phyloP scores from a whole-genome alignment of 305 asterid genomes.

The Plantago rigida region DNA sequence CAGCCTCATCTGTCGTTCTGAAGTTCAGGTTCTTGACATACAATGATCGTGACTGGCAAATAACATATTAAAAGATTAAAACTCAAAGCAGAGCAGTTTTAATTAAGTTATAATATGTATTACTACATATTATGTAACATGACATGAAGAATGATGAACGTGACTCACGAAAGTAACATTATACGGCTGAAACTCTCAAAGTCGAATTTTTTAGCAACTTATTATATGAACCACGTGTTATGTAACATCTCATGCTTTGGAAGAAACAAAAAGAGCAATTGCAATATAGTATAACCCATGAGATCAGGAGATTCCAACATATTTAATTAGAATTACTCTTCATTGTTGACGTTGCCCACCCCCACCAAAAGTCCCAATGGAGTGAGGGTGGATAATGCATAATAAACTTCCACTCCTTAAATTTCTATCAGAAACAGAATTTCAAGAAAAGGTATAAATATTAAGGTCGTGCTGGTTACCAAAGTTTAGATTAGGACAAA shows the following conservation, averaged over 20 bases:
- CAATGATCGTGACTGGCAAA: slow-evolving; percentile 71
- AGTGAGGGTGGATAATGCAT: background rate
- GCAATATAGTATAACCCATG: background rate
- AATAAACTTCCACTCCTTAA: background rate
- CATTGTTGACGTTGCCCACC: background rate
- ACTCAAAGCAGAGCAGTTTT: background rate
- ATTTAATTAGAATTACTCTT: background rate
- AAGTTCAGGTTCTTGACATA: slow-evolving; percentile 87
- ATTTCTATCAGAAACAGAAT: no score
- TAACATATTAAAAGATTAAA: slow-evolving; percentile 19
- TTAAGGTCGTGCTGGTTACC: no score
- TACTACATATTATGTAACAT: no score
- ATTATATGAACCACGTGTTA: slow-evolving; percentile 2
- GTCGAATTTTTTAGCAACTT: slow-evolving; percentile 1
- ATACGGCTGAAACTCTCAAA: slow-evolving; percentile 13
- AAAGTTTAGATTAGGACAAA: no score
- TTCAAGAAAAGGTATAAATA: no score
- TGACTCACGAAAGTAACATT: slow-evolving; percentile 42
- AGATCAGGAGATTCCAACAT: background rate
- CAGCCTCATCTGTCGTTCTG: slow-evolving; percentile 65
- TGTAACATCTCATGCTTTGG: slow-evolving; percentile 1
- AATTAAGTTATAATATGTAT: slow-evolving; percentile 11
- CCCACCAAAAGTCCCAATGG: background rate
- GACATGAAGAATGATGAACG: slow-evolving; percentile 32
- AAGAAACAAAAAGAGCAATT: background rate